Base-by-base conservation (phyloP, 805 yeast species). In the Suhomyces canberraensis region DNA sequence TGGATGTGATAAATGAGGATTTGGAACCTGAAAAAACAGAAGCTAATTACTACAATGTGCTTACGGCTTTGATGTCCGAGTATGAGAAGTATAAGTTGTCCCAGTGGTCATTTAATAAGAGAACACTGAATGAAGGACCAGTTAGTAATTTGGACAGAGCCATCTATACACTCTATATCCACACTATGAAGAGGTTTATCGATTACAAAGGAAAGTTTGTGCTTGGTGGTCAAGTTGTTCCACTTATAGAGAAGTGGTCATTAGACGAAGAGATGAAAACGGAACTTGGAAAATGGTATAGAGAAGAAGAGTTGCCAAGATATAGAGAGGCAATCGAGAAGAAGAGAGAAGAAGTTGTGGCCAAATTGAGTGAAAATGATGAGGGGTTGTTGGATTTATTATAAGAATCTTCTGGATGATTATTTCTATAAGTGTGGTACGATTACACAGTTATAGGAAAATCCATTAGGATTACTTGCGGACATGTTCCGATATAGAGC, bases 221-320 rank as follows among this genome's bases (percentile, higher is more conserved):
- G 4, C 44, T 42, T 24, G 47, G 56, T 29, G 64, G 61, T 1
- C 65, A 59, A 36, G 49, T 58, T 17, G 44, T 37, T 2, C 63
- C 63, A 8, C 46, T 66, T 11, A 52, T 64, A 11, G 45, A 52
- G n/a, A 58, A 66, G 46, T 68, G 74, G 74, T 33, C 59, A 4
- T 41, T 68, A 9, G 55, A 60, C 42, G 37, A 41, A 1, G 31
- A 32, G 17, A 66, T 67, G 72, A 42, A 37, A 8, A 31, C 39
- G n/a, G 31, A 39, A 8, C 40, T 64, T 25, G 34, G 33, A 8
- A 29, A 16, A 4, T 63, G 62, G 62, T 52, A 47, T 29, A 41
- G 24, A 11, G 22, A 26, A 3, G 45, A 52, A 13, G 46, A 49
- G 33, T 25, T 42, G 25, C 52, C 52, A 9, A 41, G 40, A 15